Evolutionary conservation across 805 yeast species (phyloP).

Genomic region (Candida easanensis): DNA sequence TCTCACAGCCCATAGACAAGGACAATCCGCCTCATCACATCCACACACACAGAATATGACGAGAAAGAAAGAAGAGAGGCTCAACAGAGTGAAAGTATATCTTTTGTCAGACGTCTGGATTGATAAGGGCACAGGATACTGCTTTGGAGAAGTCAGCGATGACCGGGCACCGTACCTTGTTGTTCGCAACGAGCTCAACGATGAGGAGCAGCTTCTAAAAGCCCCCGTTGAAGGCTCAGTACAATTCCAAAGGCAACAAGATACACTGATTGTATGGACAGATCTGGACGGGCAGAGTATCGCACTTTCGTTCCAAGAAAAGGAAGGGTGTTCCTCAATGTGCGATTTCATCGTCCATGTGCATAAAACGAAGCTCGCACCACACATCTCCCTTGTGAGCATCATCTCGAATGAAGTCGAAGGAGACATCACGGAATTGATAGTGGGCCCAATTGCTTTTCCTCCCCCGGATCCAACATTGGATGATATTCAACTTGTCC

Average conservation of each 20-base stretch:
- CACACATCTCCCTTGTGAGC: conserved; percentile 73
- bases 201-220: conserved; percentile 55
- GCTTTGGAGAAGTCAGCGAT: conserved; percentile 60
- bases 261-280: conserved; percentile 92
- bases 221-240: conserved; percentile 69
- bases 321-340: conserved; percentile 79
- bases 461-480: conserved; percentile 56
- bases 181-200: conserved; percentile 69
- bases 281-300: conserved; percentile 68
- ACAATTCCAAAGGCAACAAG: conserved; percentile 92
- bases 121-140: conserved; percentile 90
- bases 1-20: no score
- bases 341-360: conserved; percentile 77
- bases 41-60: not conserved
- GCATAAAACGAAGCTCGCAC: conserved; percentile 51
- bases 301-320: conserved; percentile 90
- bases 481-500: conserved; percentile 48
- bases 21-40: not conserved
- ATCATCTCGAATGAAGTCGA: conserved; percentile 47
- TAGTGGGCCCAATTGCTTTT: conserved; percentile 74
- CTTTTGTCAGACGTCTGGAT: conserved; percentile 81
- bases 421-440: conserved; percentile 66
- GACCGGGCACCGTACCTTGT: conserved; percentile 52
- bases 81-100: conserved; percentile 90
- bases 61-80: conserved; percentile 29